A percentile compares a stretch with the other conserved stretches of the same genome.
Evolutionary conservation across 768 basidiomycete genomes (phyloP).

Genomic region (Leccinellum rugosiceps): DNA sequence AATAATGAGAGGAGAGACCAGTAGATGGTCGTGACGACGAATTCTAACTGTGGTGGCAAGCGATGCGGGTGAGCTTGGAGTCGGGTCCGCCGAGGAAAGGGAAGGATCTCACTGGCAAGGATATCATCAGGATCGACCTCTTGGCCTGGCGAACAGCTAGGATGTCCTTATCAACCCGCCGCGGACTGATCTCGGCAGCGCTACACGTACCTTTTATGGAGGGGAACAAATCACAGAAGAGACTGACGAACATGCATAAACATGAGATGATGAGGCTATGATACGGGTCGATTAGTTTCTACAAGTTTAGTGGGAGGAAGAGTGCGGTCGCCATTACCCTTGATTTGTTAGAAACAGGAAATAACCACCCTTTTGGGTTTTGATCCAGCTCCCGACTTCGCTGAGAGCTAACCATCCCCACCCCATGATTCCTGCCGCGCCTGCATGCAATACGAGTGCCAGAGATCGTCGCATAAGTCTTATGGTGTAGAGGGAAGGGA

Average conservation of each 20-base stretch:
- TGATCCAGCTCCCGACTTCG: constrained; percentile 32
- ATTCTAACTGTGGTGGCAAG: constrained; percentile 32
- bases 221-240: constrained; percentile 41
- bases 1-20: constrained; percentile 58
- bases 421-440: constrained; percentile 32
- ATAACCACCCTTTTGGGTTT: constrained; percentile 58
- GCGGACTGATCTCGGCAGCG: not conserved
- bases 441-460: constrained; percentile 31
- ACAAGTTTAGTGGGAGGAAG: not conserved
- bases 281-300: not conserved
- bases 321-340: constrained; percentile 37
- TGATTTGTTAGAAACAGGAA: constrained; percentile 77
- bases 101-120: constrained; percentile 53
- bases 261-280: constrained; percentile 34
- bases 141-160: constrained; percentile 41
- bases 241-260: constrained; percentile 39
- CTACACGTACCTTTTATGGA: constrained; percentile 30
- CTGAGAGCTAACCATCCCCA: constrained; percentile 33
- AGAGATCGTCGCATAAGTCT: constrained; percentile 10
- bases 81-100: not conserved
- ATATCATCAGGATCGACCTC: constrained; percentile 56
- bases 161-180: not conserved
- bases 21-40: constrained; percentile 59
- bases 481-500: not conserved
- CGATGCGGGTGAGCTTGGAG: not conserved